Base-by-base conservation (phyloP, 768 basidiomycete genomes). In the Candolleomyces eurysporus region DNA sequence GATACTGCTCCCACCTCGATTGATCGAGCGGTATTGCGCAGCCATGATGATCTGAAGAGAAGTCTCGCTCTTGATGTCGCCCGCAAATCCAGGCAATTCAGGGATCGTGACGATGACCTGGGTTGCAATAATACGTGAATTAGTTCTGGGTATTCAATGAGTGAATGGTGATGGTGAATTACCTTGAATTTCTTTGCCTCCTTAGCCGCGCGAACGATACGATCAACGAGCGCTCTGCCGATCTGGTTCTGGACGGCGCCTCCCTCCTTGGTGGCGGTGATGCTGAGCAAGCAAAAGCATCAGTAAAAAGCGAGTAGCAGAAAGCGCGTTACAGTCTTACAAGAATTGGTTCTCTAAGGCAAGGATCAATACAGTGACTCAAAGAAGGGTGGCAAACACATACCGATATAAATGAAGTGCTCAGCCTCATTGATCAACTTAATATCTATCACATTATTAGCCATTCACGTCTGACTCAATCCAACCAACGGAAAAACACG, bases 351-450 rank as follows among this genome's bases (percentile, higher is more conserved):
- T 94, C 75, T 94, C 82, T 82, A 61, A 5, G 5, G 42, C 43
- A 17, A 39, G 16, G 13, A 21, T 62, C 13, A 59, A 56, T 36
- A 7, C 79, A 66, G 30, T 26, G 42, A 48, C 58, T 43, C 60
- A 52, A 11, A 19, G 14, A 4, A 7, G 32, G n/a, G 30, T 3
- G 36, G 6, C 30, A 8, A 5, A n/a, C 36, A 76, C 87, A 6
- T 70, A 90, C 90, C 94, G 63, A 99, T 96, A 73, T 94, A 96
- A 62, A 98, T 92, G 73, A 83, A 95, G 70, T 97, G 92, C 63
- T 86, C 86, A 0, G 94, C 84, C 68, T 96, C 90, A 19, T 80
- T 73, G 69, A 99, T 99, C 64, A 96, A 65, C 66, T 92, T 79
- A 48, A 85, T 81, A 69, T 95, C 92, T 90, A 66, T 51, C 42